Base-by-base conservation (phyloP, 2,329 filamentous ascomycete species). In the Trichoderma lentiforme region DNA sequence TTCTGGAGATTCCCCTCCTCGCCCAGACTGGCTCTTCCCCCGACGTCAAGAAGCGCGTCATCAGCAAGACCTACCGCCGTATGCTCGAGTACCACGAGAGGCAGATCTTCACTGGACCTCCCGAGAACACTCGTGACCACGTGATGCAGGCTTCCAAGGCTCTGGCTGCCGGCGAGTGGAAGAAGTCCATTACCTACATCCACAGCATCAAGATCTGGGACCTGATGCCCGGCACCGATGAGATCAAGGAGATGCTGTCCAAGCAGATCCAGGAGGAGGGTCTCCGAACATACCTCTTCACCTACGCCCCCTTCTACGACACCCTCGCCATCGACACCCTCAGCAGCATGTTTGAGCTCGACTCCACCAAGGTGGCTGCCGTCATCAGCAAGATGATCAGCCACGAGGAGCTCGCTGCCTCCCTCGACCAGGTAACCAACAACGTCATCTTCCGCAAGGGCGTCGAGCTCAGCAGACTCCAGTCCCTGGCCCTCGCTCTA, bases 181-280 rank as follows among this genome's bases (percentile, higher is more conserved):
- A 97, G 90, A 97, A 97, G 87, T 92, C 95, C 18, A 95, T 92
- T 26, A 89, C 92, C 74, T 96, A 97, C 83, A 95, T 99, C 83
- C 94, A 96, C 86, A 93, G 91, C 80, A 99, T 99, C 86, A 99
- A 98, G 90, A 99, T 99, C 82, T 99, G 96, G 96, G 96, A 99
- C 70, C 89, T 99, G 76, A 97, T 99, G 90, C 93, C 95, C 72
- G 92, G 96, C 82, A 89, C 93, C 28, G 93, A 95, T 71, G 93
- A 94, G 82, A 97, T 98, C 87, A 98, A 98, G 90, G 84, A 88
- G 69, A 98, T 99, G 96, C 93, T 99, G 74, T 93, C 95, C 70
- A 94, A 94, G 82, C 96, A 99, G 87, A 97, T 98, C 80, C 97
- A 99, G 83, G 96, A 99, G 83, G 96, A 99, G 86, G 96, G 97